Evolutionary conservation across 2,329 filamentous ascomycete genomes (phyloP).

Genomic region (Lasiodiplodia citricola): DNA sequence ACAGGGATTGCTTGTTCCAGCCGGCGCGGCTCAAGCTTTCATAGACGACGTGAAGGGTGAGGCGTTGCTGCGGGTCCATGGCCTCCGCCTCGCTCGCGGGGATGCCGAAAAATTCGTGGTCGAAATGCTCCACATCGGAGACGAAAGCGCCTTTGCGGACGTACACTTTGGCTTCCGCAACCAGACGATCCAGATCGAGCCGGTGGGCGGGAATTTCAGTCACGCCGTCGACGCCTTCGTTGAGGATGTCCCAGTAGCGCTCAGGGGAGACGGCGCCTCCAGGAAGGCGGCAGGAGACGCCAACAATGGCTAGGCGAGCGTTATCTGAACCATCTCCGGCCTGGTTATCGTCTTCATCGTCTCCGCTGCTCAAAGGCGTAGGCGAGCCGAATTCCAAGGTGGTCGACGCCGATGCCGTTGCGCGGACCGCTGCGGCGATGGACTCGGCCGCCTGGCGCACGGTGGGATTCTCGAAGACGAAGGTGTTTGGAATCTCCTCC

Average conservation of each 20-base stretch:
- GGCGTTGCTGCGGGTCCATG: slow-evolving; percentile 31
- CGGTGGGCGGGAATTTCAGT: slow-evolving; percentile 26
- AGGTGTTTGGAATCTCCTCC: not conserved
- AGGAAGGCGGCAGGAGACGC: slow-evolving; percentile 40
- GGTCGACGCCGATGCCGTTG: not conserved
- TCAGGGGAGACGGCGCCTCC: slow-evolving; percentile 33
- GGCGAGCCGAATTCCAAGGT: not conserved
- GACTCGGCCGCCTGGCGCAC: not conserved
- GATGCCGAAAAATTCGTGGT: slow-evolving; percentile 31
- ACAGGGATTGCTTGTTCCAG: slow-evolving; percentile 20
- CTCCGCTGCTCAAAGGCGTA: not conserved
- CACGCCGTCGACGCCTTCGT: not conserved
- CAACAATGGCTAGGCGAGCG: slow-evolving; percentile 37
- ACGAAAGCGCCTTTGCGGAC: slow-evolving; percentile 28
- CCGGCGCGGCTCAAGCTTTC: slow-evolving; percentile 31
- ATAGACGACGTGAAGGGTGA: slow-evolving; percentile 29
- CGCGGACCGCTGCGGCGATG: not conserved
- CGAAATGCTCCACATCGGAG: slow-evolving; percentile 26
- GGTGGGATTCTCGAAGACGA: not conserved
- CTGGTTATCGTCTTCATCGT: not conserved
- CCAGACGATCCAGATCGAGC: slow-evolving; percentile 36
- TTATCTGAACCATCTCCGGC: slow-evolving; percentile 37
- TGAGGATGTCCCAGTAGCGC: slow-evolving; percentile 4
- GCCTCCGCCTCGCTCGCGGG: slow-evolving; percentile 26
- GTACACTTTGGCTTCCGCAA: slow-evolving; percentile 33